Base-by-base conservation (phyloP, 106 monocot species). In the Apostasia ramifera region DNA sequence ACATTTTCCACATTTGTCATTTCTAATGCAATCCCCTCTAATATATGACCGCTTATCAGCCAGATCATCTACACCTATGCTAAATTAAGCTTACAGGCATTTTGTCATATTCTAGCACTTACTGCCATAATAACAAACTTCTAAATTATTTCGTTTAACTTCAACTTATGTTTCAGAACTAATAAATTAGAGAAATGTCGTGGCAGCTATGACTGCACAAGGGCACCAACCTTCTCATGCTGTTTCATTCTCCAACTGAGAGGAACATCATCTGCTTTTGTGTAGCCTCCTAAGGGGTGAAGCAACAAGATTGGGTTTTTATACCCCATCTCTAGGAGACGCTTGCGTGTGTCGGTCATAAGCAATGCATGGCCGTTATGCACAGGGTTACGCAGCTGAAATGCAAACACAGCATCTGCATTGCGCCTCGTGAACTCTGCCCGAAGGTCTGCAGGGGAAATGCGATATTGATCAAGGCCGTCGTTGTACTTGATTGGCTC, bases 331-430 rank as follows among this genome's bases (percentile, higher is more conserved):
- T 90, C 87, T 38, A 94, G 70, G 13, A 94, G 90, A 40, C 77
- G 87, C 42, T 68, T 74, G 68, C 94, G 84, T 8, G 94, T 94
- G 40, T 94, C 90, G 43, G 90, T 94, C 94, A 94, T 91, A 9
- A 94, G 90, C 62, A 94, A 63, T 52, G 94, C 94, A 83, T 94
- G 94, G 3, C 94, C 94, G 66, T 94, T 94, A 66, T 94, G 94
- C 37, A 94, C 91, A n/a, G 94, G 94, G 70, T 91, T 94, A 3
- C 94, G 82, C 40, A 94, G 94, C 77, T 94, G 94, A 67, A 94
- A 94, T n/a, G 94, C 94, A 68, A 94, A 94, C 38, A 94, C 94
- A 3, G 94, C 94, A 81, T 94, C 94, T 8, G 94, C 94, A 71
- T 88, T 85, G 26, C 94, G 90, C 70, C 72, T 83, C 47, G 62